Conservation (phyloP, 176 grass and related monocot genomes). For the Thalia dealbata region DNA sequence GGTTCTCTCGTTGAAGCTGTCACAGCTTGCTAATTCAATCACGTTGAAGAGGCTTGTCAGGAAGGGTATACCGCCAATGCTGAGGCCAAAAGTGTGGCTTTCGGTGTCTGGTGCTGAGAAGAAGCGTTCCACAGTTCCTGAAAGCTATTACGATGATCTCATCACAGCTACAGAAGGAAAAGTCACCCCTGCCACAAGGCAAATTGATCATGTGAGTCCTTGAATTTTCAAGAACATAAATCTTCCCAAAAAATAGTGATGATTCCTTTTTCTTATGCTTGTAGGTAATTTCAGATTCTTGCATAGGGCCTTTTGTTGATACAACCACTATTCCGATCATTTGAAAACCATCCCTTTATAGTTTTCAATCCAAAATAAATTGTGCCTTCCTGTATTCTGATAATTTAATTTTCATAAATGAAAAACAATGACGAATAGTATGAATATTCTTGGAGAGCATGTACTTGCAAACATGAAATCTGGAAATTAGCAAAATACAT, state of each 20-base stretch:
- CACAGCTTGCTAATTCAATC: slow-evolving; percentile 54
- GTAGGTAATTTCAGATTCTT: slow-evolving; percentile 1
- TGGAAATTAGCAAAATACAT: slow-evolving; percentile 2
- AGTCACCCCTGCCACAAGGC: slow-evolving; percentile 65
- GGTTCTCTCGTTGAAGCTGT: slow-evolving; percentile 68
- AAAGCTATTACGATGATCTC: slow-evolving; percentile 90
- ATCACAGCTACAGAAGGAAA: slow-evolving; percentile 82
- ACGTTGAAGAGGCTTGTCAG: slow-evolving; percentile 72
- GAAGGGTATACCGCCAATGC: slow-evolving; percentile 61
- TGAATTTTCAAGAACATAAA: background rate
- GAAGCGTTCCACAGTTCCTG: slow-evolving; percentile 86
- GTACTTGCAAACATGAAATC: too few relatives aligned
- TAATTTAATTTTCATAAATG: background rate
- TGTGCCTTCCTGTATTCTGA: background rate
- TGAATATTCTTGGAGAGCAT: background rate
- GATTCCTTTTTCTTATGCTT: background rate
- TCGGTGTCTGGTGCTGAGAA: slow-evolving; percentile 77
- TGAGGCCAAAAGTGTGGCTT: slow-evolving; percentile 84
- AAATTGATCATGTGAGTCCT: slow-evolving; percentile 86
- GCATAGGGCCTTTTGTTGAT: background rate
- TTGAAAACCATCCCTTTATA: too few relatives aligned
- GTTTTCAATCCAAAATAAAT: background rate
- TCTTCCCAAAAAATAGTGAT: background rate
- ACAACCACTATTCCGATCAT: background rate
- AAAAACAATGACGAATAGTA: background rate